These are phyloP conservation scores for Xylaria castorea DNA, from an alignment of 495 filamentous ascomycete species.

Conservation along the genomic window DNA sequence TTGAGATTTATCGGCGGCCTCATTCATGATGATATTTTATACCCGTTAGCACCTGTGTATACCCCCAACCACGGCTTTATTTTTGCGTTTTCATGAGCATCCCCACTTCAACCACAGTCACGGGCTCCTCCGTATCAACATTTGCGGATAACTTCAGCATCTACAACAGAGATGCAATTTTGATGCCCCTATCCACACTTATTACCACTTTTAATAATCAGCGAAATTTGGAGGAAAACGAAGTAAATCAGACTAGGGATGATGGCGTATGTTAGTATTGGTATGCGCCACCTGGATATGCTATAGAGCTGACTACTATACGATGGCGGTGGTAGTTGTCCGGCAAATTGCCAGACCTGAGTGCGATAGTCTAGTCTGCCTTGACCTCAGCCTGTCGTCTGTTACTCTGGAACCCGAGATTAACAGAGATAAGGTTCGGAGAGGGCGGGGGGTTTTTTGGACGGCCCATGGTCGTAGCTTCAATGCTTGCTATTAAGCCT, in stretches of 20 bases:
- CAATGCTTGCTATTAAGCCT: slow-evolving; percentile 1
- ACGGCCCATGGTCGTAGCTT: not conserved
- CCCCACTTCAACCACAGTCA: slow-evolving; percentile 15
- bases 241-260: not conserved
- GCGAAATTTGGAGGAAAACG: slow-evolving; percentile 7
- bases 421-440: not conserved
- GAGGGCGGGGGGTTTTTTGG: not conserved
- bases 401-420: not conserved
- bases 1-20: slow-evolving; percentile 22
- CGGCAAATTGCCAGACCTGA: slow-evolving; percentile 5
- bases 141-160: slow-evolving; percentile 1
- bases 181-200: not conserved
- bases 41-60: slow-evolving; percentile 40
- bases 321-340: slow-evolving; percentile 2
- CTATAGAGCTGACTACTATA: slow-evolving; percentile 14
- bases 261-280: slow-evolving; percentile 1
- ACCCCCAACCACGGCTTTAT: slow-evolving; percentile 25
- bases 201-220: slow-evolving; percentile 19
- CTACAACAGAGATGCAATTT: slow-evolving; percentile 9
- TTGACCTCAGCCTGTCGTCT: not conserved
- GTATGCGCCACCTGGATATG: slow-evolving; percentile 21
- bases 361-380: not conserved
- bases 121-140: slow-evolving; percentile 6
- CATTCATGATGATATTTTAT: slow-evolving; percentile 40
- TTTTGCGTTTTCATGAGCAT: slow-evolving; percentile 22